Evolutionary conservation across 371 early-diverging fungal genomes (phyloP).

Genomic region (Dipsacomyces acuminosporus): DNA sequence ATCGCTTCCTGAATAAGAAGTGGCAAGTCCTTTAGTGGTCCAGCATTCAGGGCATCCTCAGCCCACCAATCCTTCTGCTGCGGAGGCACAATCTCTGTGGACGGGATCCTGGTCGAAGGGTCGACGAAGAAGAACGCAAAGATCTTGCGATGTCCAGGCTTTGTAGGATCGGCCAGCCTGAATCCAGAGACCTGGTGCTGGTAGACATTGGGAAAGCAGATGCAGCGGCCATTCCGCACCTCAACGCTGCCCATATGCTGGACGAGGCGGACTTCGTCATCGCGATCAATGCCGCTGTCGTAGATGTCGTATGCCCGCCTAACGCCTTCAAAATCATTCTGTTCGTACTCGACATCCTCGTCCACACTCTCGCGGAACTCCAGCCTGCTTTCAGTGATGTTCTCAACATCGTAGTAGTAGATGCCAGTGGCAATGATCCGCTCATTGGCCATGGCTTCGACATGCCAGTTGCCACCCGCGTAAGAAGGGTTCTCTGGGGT

Average conservation of each 20-base stretch:
- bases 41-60: not conserved
- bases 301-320: constrained; percentile 17
- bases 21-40: not conserved
- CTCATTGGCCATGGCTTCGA: constrained; percentile 63
- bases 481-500: constrained; percentile 57
- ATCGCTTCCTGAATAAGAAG: not conserved
- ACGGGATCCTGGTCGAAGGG: constrained; percentile 3
- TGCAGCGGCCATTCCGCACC: constrained; percentile 47
- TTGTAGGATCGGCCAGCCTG: constrained; percentile 47
- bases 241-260: constrained; percentile 44
- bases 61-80: constrained; percentile 24
- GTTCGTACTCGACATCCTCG: constrained; percentile 8
- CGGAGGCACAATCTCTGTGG: constrained; percentile 18
- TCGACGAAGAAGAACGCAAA: constrained; percentile 52
- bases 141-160: constrained; percentile 54
- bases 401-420: constrained; percentile 55
- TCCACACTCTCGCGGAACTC: constrained; percentile 15
- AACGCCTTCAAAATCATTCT: constrained; percentile 6
- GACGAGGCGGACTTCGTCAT: constrained; percentile 7
- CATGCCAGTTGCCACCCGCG: constrained; percentile 58
- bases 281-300: not conserved
- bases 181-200: constrained; percentile 54
- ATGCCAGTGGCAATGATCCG: constrained; percentile 59
- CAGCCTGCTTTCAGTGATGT: constrained; percentile 50
- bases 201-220: constrained; percentile 61